A percentile compares a stretch with the other conserved stretches of the same genome.
phyloP scores from a whole-genome alignment of 2,329 filamentous ascomycete species.

The Lojkania enalia region DNA sequence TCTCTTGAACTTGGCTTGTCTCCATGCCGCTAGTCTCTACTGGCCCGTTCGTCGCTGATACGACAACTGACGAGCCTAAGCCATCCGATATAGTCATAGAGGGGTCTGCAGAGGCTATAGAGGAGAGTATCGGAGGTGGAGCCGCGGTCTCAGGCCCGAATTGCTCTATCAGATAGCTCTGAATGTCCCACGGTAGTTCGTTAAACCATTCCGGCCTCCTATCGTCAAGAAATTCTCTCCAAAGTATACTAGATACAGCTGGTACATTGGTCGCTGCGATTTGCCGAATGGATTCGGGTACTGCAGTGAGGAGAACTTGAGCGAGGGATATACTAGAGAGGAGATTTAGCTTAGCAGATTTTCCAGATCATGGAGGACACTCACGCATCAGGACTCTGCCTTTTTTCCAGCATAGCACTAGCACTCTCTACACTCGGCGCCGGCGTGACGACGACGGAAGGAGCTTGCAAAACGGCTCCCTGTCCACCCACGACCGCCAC shows the following conservation, averaged over 20 bases:
- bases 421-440: conserved; percentile 23
- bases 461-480: conserved; percentile 11
- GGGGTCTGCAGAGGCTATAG: background rate
- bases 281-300: conserved; percentile 39
- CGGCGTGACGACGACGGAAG: conserved; percentile 31
- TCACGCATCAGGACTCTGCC: conserved; percentile 38
- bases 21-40: background rate
- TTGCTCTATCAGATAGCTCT: conserved; percentile 37
- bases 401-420: conserved; percentile 12
- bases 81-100: conserved; percentile 5
- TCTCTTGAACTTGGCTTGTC: too few relatives aligned
- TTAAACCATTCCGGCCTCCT: conserved; percentile 40
- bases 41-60: background rate
- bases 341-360: background rate
- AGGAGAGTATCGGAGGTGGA: conserved; percentile 23
- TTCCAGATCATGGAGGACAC: conserved; percentile 8
- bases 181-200: conserved; percentile 37
- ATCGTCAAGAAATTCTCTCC: conserved; percentile 38
- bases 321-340: conserved; percentile 36
- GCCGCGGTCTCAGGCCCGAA: conserved; percentile 39
- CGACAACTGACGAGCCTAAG: conserved; percentile 3
- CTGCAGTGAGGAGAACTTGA: conserved; percentile 38
- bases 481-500: background rate
- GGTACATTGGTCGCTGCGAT: conserved; percentile 42
- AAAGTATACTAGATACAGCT: conserved; percentile 40